Evolutionary conservation across 163 green algal genomes (phyloP), one percentile per base, ranked within the genome.

Genomic region (Scenedesmus sp.): DNA sequence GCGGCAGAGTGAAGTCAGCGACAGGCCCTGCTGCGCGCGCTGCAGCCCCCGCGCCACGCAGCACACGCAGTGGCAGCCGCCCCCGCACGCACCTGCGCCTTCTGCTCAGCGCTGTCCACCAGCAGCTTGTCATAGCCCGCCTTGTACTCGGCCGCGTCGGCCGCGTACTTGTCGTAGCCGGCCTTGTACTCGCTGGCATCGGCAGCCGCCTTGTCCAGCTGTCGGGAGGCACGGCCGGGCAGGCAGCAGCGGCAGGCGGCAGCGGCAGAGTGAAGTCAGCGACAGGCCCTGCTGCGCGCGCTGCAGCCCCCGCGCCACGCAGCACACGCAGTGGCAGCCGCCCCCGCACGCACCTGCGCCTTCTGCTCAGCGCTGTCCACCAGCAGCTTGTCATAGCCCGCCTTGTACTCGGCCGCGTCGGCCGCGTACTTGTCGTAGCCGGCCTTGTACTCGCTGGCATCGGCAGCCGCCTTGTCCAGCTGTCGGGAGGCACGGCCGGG

Each of bases 371-470:
- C n/a, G 63, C 22, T 63, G 26, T 78, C 76, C 15, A 60, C n/a
- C 56, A 67, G 9, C 20, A 58, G n/a, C 54, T 82, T 75, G 51
- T 80, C 71, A 62, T 48, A 78, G 44, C 70, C 74, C 26, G 74
- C 74, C 47, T 81, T 81, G 50, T 51, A 65, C 48, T 81, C 73
- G 34, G 73, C 73, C 4, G 60, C 60, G n/a, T 84, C 74, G 33
- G 53, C 78, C 31, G 56, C 29, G 34, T 60, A 24, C 70, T 79
- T 72, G 14, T 67, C 60, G 10, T 70, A 69, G n/a, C 42, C 56
- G 53, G 70, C 70, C 60, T 79, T 79, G 56, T 44, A 70, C 70
- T 78, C 70, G 20, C 54, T 56, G 28, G 70, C 70, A 60, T 69
- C 56, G 50, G 34, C 60, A 31, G 60, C 60, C 11, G 29, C n/a